Conservation (phyloP, 352 stramenopile genomes). For the Pythium rhizo-oryzae region DNA sequence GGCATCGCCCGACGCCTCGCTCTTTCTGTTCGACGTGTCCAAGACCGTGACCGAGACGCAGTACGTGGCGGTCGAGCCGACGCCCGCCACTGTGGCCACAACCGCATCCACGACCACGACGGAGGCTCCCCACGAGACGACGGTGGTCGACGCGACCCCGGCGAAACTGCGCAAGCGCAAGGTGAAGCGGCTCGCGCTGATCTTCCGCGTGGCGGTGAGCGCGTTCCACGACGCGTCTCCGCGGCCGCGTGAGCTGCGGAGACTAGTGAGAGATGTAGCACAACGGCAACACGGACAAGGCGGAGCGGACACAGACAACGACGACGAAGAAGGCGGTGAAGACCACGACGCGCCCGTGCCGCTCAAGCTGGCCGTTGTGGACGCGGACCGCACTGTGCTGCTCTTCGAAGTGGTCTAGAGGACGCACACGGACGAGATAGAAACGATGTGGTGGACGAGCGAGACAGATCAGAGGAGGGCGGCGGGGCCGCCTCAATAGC, state of each 20-base stretch:
- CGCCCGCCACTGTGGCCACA: not conserved
- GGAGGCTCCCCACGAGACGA: not conserved
- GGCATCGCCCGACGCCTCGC: not conserved
- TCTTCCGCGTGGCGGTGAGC: constrained; percentile 61
- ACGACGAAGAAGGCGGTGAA: not conserved
- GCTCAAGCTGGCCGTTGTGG: constrained; percentile 66
- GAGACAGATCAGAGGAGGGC: too few species aligned
- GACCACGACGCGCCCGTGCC: constrained; percentile 22
- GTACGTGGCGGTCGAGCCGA: constrained; percentile 10
- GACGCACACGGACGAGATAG: too few species aligned
- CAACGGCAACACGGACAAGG: not conserved
- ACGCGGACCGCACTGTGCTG: constrained; percentile 59
- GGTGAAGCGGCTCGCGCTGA: constrained; percentile 46
- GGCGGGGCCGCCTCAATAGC: constrained; percentile 19
- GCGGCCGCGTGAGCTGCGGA: constrained; percentile 25
- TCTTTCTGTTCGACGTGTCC: constrained; percentile 63
- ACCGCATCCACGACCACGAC: not conserved
- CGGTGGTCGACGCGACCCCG: not conserved
- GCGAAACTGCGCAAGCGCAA: constrained; percentile 37
- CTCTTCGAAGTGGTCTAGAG: constrained; percentile 49
- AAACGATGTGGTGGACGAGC: too few species aligned
- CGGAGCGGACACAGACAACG: not conserved
- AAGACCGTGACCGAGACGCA: constrained; percentile 40
- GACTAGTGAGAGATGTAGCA: constrained; percentile 8
- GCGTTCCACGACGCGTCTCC: constrained; percentile 47